Conservation (phyloP, 73 alveolate species). For the Effrenium voratum region DNA sequence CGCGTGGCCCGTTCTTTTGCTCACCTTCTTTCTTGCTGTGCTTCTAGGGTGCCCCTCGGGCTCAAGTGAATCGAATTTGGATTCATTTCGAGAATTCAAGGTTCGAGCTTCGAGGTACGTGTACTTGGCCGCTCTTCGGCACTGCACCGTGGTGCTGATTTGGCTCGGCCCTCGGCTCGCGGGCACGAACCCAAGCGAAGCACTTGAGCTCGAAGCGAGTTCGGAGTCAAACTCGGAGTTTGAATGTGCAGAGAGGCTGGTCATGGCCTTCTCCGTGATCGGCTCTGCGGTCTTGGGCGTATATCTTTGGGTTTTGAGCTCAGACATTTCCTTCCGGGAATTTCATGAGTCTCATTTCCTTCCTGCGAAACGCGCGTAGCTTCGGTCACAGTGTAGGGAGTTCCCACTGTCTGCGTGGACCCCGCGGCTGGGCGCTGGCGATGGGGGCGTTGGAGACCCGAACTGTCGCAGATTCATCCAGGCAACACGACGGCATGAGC, state of each 20-base stretch:
- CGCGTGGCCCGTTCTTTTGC: slow-evolving; percentile 74
- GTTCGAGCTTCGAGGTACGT: slow-evolving; percentile 79
- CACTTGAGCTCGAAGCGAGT: background rate
- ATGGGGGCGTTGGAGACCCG: background rate
- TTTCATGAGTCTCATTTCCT: too few species aligned
- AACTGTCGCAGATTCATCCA: background rate
- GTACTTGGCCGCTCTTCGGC: slow-evolving; percentile 64
- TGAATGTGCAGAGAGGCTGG: slow-evolving; percentile 30
- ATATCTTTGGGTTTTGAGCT: slow-evolving; percentile 38
- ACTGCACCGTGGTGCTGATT: slow-evolving; percentile 43
- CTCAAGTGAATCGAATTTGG: too few species aligned
- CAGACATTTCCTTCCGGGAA: too few species aligned
- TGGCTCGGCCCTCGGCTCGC: slow-evolving; percentile 10
- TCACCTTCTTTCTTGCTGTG: slow-evolving; percentile 55
- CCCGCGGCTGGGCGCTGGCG: background rate
- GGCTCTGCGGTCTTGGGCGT: slow-evolving; percentile 69
- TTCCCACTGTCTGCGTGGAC: background rate
- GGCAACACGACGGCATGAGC: too few species aligned
- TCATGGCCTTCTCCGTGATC: slow-evolving; percentile 50
- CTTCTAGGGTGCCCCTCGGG: slow-evolving; percentile 52
- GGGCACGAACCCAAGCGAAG: background rate
- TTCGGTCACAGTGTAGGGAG: background rate
- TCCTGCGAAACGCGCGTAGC: too few species aligned
- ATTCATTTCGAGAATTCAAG: too few species aligned
- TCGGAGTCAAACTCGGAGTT: background rate